Conservation (phyloP, 176 grass and related monocot species). For the Poa pratensis region DNA sequence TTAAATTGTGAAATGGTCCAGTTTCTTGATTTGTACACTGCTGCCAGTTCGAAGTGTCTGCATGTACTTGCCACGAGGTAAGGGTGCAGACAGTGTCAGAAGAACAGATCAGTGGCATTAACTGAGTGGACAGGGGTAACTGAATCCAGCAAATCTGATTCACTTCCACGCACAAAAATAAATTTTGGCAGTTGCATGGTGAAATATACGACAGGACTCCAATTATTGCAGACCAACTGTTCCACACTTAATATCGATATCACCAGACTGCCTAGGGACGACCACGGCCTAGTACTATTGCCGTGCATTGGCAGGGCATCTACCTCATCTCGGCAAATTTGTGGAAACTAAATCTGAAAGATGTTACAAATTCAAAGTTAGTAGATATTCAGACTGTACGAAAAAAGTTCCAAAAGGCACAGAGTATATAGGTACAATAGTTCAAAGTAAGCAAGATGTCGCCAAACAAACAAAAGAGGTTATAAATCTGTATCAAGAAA, state of each 20-base stretch:
- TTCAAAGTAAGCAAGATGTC: conserved; percentile 20
- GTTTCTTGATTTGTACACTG: neutral
- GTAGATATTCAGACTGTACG: neutral
- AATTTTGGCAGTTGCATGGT: conserved; percentile 19
- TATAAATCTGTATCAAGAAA: neutral
- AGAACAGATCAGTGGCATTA: conserved; percentile 42
- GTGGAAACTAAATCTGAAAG: neutral
- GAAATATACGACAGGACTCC: conserved; percentile 35
- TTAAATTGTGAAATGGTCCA: conserved; percentile 29
- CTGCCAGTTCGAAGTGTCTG: conserved; percentile 13
- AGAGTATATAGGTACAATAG: neutral
- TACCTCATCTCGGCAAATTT: conserved; percentile 7
- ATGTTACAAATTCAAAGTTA: neutral
- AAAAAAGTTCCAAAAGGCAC: neutral
- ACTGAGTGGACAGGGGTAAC: conserved; percentile 56
- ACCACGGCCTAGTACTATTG: neutral
- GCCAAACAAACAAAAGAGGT: conserved; percentile 10
- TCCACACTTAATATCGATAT: conserved; percentile 31
- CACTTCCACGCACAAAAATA: conserved; percentile 28
- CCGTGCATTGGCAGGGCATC: conserved; percentile 27
- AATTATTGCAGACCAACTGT: conserved; percentile 40
- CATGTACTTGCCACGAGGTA: conserved; percentile 30
- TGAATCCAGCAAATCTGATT: conserved; percentile 44
- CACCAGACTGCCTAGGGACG: conserved; percentile 2
- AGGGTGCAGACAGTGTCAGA: conserved; percentile 47